Evolutionary conservation across 176 grass and related monocot species (phyloP).

Genomic region (Phragmites australis): DNA sequence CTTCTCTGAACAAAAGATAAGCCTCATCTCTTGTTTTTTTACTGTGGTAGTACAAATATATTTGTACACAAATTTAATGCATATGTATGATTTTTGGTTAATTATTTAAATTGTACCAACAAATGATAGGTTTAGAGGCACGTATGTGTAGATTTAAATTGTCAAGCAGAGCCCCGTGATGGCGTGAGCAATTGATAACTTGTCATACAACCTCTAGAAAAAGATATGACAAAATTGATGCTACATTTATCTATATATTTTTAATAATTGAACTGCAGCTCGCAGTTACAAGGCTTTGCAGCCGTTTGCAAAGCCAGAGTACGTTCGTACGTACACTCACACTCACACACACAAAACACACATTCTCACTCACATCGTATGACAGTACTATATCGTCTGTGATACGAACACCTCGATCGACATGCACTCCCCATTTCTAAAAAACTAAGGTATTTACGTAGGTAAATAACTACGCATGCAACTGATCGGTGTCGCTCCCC

Average conservation of each 20-base stretch:
- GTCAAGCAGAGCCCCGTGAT: no score
- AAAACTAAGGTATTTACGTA: conserved; percentile 44
- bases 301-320: not conserved
- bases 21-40: no score
- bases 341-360: not conserved
- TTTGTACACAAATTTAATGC: no score
- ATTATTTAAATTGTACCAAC: no score
- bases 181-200: no score
- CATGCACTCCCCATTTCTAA: conserved; percentile 20
- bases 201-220: not conserved
- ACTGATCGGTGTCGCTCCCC: not conserved
- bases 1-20: no score
- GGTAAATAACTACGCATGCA: not conserved
- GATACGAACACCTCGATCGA: not conserved
- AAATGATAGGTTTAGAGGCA: no score
- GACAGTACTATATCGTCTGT: not conserved
- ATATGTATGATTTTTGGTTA: no score
- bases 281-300: not conserved
- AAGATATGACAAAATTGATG: not conserved
- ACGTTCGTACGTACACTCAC: not conserved
- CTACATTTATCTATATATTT: not conserved
- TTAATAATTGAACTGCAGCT: not conserved
- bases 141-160: no score
- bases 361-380: not conserved
- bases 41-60: no score